A percentile compares a stretch with the other conserved stretches of the same genome.
Evolutionary conservation across 257 asterid genomes (phyloP).

Genomic region (Solanum medicagineum): DNA sequence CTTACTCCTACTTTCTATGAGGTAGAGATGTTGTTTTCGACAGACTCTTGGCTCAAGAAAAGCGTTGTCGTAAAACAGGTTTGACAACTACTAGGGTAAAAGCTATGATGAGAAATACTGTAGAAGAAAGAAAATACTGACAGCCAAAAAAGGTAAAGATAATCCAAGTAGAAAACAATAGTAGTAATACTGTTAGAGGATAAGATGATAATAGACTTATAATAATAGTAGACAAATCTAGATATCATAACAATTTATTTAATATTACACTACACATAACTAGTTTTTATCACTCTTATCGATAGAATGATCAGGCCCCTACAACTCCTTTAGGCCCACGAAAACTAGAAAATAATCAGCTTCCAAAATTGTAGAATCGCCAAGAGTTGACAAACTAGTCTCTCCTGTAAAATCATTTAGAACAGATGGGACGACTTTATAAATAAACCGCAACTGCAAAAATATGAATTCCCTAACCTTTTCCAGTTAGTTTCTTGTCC

Average conservation of each 20-base stretch:
- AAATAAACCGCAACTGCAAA: background rate
- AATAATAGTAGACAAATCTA: too few species aligned
- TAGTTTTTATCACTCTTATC: background rate
- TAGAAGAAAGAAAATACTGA: too few species aligned
- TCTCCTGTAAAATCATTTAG: background rate
- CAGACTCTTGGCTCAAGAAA: too few species aligned
- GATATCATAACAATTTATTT: too few species aligned
- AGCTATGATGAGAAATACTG: too few species aligned
- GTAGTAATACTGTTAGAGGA: too few species aligned
- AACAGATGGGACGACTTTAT: background rate
- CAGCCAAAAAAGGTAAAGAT: background rate
- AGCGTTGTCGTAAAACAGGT: too few species aligned
- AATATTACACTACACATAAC: background rate
- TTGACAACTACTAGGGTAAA: too few species aligned
- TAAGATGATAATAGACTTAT: too few species aligned
- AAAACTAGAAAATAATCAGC: background rate
- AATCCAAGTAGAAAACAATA: too few species aligned
- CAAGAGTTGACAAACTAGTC: background rate
- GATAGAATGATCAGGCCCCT: background rate
- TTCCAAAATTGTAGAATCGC: background rate
- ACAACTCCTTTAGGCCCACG: background rate
- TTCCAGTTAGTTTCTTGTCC: background rate
- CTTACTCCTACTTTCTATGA: too few species aligned
- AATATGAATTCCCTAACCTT: background rate
- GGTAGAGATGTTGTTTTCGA: too few species aligned